These are phyloP conservation scores for Lindgomyces ingoldianus DNA, from an alignment of 495 filamentous ascomycete genomes.

Conservation along the genomic window DNA sequence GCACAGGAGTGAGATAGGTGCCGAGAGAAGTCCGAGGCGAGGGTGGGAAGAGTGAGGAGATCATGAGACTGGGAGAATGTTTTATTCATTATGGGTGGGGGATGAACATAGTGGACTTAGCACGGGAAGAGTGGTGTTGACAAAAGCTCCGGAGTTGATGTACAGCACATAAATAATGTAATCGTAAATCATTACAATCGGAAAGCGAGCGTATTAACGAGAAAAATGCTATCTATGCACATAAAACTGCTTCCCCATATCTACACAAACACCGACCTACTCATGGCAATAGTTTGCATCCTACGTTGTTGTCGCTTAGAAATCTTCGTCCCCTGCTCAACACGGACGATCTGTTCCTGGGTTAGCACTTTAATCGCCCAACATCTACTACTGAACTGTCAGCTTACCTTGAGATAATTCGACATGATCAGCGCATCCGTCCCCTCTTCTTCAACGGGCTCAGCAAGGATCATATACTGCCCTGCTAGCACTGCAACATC, in stretches of 20 bases:
- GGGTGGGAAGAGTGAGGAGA: too few species aligned
- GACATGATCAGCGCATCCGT: constrained; percentile 12
- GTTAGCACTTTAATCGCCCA: not conserved
- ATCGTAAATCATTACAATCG: too few species aligned
- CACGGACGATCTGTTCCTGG: not conserved
- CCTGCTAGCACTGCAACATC: constrained; percentile 37
- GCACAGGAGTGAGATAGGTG: too few species aligned
- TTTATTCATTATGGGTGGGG: not conserved
- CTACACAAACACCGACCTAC: constrained; percentile 15
- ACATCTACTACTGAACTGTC: too few species aligned
- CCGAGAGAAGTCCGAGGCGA: not conserved
- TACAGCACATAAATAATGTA: too few species aligned
- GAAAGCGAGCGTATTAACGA: too few species aligned
- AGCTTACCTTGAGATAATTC: constrained; percentile 19
- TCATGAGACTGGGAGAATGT: not conserved
- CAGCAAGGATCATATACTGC: constrained; percentile 38
- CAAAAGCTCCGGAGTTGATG: too few species aligned
- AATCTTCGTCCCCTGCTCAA: constrained; percentile 1
- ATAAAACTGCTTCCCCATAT: not conserved
- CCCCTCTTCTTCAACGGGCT: constrained; percentile 27
- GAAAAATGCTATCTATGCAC: too few species aligned
- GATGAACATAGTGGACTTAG: too few species aligned
- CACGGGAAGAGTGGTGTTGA: too few species aligned
- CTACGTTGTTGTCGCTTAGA: constrained; percentile 11
- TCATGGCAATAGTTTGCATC: not conserved